Conservation (phyloP, 2,329 filamentous ascomycete species). For the Pleomassaria siparia region DNA sequence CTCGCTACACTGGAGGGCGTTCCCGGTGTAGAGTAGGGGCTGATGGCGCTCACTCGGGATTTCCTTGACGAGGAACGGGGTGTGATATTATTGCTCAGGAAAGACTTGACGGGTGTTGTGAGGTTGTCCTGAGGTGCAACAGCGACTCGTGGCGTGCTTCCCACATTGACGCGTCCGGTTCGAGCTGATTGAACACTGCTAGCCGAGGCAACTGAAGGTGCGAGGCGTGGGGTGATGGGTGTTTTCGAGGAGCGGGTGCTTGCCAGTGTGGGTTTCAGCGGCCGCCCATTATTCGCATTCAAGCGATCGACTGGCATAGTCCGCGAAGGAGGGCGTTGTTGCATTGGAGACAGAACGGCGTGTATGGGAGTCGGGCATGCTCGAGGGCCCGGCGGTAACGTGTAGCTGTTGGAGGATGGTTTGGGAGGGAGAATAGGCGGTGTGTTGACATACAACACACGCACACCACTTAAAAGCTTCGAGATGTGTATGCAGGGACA, state of each 20-base stretch:
- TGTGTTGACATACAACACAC: constrained; percentile 19
- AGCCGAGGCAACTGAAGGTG: constrained; percentile 40
- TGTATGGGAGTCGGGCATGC: constrained; percentile 29
- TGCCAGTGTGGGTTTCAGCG: constrained; percentile 70
- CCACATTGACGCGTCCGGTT: constrained; percentile 27
- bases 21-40: constrained; percentile 65
- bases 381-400: constrained; percentile 28
- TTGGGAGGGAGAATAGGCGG: constrained; percentile 5
- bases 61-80: constrained; percentile 76
- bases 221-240: constrained; percentile 63
- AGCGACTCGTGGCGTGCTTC: constrained; percentile 31
- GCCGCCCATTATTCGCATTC: constrained; percentile 56
- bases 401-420: constrained; percentile 5
- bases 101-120: constrained; percentile 56
- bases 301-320: constrained; percentile 42
- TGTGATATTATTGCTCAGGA: constrained; percentile 70
- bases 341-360: constrained; percentile 17
- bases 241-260: constrained; percentile 58
- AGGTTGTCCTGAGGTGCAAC: constrained; percentile 52
- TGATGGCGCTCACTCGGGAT: constrained; percentile 64
- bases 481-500: not conserved
- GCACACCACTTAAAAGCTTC: not conserved
- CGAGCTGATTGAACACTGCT: constrained; percentile 34
- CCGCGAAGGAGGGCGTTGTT: constrained; percentile 16
- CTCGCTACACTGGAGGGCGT: constrained; percentile 54